These are phyloP conservation scores for Misopates orontium DNA, from an alignment of 257 asterid species.

Conservation along the genomic window DNA sequence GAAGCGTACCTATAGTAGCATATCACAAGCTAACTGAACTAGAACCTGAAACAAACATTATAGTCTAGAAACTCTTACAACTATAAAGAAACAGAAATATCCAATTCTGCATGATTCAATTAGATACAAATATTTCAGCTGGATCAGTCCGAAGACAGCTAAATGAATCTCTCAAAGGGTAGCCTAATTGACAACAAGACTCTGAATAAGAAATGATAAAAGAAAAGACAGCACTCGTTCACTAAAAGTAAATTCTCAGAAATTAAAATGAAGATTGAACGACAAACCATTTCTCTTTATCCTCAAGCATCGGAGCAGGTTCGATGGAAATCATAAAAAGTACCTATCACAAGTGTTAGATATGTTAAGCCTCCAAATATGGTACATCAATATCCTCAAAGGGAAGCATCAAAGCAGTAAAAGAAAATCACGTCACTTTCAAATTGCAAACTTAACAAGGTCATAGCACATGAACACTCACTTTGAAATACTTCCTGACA, in stretches of 20 bases:
- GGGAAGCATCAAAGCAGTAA: constrained; percentile 9
- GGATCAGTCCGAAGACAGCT: not conserved
- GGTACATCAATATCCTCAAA: constrained; percentile 18
- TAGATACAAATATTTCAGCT: constrained; percentile 11
- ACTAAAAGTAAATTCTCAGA: constrained; percentile 2
- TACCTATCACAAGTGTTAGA: constrained; percentile 61
- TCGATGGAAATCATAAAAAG: constrained; percentile 93
- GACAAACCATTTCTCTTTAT: constrained; percentile 92
- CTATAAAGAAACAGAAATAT: constrained; percentile 2
- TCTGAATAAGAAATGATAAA: constrained; percentile 7
- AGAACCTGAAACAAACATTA: not conserved
- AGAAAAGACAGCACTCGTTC: constrained; percentile 10
- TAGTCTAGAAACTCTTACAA: not conserved
- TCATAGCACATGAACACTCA: constrained; percentile 3
- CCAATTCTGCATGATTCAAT: constrained; percentile 8
- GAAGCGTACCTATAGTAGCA: not conserved
- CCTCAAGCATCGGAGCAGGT: constrained; percentile 99
- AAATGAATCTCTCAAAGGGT: constrained; percentile 7
- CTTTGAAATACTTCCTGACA: constrained; percentile 13
- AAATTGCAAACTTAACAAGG: constrained; percentile 1
- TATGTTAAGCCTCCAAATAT: constrained; percentile 33
- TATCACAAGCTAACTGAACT: constrained; percentile 2
- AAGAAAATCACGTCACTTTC: constrained; percentile 13
- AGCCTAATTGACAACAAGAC: not conserved
- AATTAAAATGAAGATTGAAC: constrained; percentile 31